Evolutionary conservation across 768 basidiomycete species (phyloP).

Genomic region (Psilocybe subaeruginosa): DNA sequence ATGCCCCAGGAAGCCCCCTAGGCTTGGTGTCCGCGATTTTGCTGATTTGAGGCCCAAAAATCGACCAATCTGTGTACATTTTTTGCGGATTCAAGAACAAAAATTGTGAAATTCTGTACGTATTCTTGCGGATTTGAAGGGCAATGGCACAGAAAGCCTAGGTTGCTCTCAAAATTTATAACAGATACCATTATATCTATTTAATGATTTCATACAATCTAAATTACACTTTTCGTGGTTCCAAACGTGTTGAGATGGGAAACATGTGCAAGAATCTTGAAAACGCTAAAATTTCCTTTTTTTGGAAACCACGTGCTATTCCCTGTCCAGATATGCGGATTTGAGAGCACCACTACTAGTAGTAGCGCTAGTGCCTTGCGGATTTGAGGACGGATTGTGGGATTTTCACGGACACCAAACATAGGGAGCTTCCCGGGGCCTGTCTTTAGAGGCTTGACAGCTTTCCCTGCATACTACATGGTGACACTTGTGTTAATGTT

Average conservation of each 20-base stretch:
- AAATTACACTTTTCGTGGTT: no score
- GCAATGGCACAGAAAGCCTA: no score
- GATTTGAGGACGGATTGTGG: background rate
- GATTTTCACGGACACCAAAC: slow-evolving; percentile 3
- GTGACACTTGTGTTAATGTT: slow-evolving; percentile 25
- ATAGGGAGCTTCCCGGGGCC: slow-evolving; percentile 2
- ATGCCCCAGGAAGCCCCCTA: background rate
- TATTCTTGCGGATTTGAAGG: slow-evolving; percentile 3
- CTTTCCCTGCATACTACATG: no score
- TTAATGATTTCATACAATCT: no score
- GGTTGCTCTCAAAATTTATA: no score
- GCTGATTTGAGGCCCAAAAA: slow-evolving; percentile 10
- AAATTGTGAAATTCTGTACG: background rate
- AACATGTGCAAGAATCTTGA: no score
- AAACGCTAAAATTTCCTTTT: background rate
- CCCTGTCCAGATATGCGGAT: slow-evolving; percentile 3
- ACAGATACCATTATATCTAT: no score
- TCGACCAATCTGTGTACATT: slow-evolving; percentile 4
- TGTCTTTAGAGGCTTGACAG: background rate
- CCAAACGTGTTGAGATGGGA: no score
- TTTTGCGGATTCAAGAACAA: slow-evolving; percentile 6
- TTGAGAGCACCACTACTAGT: background rate
- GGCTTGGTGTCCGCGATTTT: slow-evolving; percentile 10
- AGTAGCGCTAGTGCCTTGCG: no score
- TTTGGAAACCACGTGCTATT: background rate